Evolutionary conservation across 1,139 yeast genomes (phyloP).

Genomic region (Blastobotrys petasosporus): DNA sequence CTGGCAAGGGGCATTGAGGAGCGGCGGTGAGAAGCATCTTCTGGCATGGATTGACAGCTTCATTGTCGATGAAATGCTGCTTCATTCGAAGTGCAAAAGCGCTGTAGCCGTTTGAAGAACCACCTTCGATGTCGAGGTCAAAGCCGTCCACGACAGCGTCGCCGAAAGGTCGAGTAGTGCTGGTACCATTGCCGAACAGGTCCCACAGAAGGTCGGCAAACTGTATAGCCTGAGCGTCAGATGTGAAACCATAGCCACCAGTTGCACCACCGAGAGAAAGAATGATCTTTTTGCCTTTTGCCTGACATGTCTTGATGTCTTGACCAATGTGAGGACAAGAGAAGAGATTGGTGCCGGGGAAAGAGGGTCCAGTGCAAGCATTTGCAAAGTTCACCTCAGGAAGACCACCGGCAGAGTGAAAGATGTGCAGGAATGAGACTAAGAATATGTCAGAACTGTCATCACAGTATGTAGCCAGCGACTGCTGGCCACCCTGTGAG

Average conservation of each 20-base stretch:
- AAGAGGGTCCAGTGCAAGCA: slow-evolving; percentile 37
- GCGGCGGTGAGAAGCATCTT: slow-evolving; percentile 80
- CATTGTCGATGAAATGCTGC: slow-evolving; percentile 43
- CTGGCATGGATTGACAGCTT: slow-evolving; percentile 19
- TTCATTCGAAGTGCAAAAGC: slow-evolving; percentile 51
- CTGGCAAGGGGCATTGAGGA: slow-evolving; percentile 93
- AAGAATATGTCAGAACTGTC: slow-evolving; percentile 58
- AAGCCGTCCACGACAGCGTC: slow-evolving; percentile 60
- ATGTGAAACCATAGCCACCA: slow-evolving; percentile 68
- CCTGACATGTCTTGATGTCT: slow-evolving; percentile 81
- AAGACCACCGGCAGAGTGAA: slow-evolving; percentile 35
- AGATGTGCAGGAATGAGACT: slow-evolving; percentile 61
- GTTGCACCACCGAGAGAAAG: slow-evolving; percentile 85
- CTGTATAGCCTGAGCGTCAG: slow-evolving; percentile 52
- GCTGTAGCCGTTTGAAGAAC: slow-evolving; percentile 45
- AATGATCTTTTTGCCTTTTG: slow-evolving; percentile 66
- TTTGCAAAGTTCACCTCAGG: slow-evolving; percentile 62
- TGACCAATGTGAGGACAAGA: slow-evolving; percentile 38
- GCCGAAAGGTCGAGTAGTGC: slow-evolving; percentile 64
- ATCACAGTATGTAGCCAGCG: slow-evolving; percentile 63
- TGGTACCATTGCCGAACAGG: slow-evolving; percentile 69
- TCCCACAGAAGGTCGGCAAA: slow-evolving; percentile 80
- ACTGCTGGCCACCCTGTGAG: slow-evolving; percentile 57
- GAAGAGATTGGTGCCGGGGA: slow-evolving; percentile 29
- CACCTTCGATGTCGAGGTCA: slow-evolving; percentile 64